These are phyloP conservation scores for Colletotrichum phormii DNA, from an alignment of 2,329 filamentous ascomycete genomes.

Conservation along the genomic window DNA sequence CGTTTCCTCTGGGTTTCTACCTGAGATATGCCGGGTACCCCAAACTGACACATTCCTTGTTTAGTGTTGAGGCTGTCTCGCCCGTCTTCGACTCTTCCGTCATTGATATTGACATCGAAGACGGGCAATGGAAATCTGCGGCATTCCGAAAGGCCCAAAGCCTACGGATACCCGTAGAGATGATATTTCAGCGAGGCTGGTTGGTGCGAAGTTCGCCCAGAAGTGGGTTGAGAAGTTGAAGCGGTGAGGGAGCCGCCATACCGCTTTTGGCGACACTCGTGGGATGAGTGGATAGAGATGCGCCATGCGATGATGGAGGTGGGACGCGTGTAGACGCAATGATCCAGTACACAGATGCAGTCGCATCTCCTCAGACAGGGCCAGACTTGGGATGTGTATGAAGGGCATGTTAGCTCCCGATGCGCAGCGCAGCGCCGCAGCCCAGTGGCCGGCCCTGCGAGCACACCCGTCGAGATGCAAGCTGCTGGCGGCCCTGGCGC, in stretches of 20 bases:
- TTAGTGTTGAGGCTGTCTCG: neutral
- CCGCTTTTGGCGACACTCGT: slow-evolving; percentile 36
- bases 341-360: slow-evolving; percentile 21
- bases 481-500: slow-evolving; percentile 2
- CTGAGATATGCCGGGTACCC: slow-evolving; percentile 7
- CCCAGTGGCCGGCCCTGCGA: slow-evolving; percentile 4
- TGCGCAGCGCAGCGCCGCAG: slow-evolving; percentile 12
- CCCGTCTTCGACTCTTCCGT: neutral
- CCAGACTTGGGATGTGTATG: slow-evolving; percentile 27
- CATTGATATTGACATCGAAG: neutral
- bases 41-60: slow-evolving; percentile 5
- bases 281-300: slow-evolving; percentile 31
- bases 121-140: slow-evolving; percentile 1
- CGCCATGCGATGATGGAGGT: slow-evolving; percentile 28
- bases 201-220: slow-evolving; percentile 24
- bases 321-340: slow-evolving; percentile 14
- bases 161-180: neutral
- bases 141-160: neutral
- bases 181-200: slow-evolving; percentile 19
- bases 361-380: slow-evolving; percentile 13
- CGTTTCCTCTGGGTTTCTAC: neutral
- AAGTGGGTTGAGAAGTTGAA: slow-evolving; percentile 33
- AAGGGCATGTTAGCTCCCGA: slow-evolving; percentile 34
- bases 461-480: slow-evolving; percentile 22
- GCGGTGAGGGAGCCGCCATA: slow-evolving; percentile 41